Base-by-base conservation (phyloP, 1,284 basidiomycete species). In the Veloboletus limbatus region DNA sequence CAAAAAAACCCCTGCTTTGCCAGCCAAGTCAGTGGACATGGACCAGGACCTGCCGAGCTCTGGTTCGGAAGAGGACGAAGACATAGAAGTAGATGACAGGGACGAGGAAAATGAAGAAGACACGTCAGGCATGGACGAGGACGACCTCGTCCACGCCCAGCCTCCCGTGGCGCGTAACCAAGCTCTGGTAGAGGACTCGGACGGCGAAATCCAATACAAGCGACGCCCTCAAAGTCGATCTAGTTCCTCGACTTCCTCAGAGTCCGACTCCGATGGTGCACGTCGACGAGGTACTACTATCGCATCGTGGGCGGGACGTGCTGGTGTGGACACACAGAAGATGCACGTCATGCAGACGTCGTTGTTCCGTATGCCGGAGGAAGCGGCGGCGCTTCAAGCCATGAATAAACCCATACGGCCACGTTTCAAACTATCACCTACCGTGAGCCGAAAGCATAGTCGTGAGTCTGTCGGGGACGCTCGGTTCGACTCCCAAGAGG, bases 271-370 rank as follows among this genome's bases (percentile, higher is more conserved):
- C 67, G 51, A 54, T 39, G 38, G 14, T 31, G 41, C 28, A 22
- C 56, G 27, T 13, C 43, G 36, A 48, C 56, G 49, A n/a, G 58
- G 66, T 35, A 53, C 63, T 4, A 57, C 54, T 4, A 54, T 68
- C 16, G 74, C 77, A 46, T 77, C 85, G 31, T 85, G 86, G 81
- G 78, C 83, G 6, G 75, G 82, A 47, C 79, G 79, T 43, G 66
- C 88, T 27, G 86, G 87, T 6, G 70, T 91, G 11, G 88, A 94
- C 61, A 75, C 85, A 34, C 85, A 87, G 63, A 88, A 85, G 65
- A 79, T 95, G 72, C 86, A 91, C 57, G 88, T 93, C 46, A 96
- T 96, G 93, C 93, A 96, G 62, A 81, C 87, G 0, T 86, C 88
- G 20, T 72, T 95, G 46, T 97, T 96, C 60, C 76, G 82, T 26